Evolutionary conservation across 495 filamentous ascomycete genomes (phyloP).

Genomic region (Jackrogersella multiformis): DNA sequence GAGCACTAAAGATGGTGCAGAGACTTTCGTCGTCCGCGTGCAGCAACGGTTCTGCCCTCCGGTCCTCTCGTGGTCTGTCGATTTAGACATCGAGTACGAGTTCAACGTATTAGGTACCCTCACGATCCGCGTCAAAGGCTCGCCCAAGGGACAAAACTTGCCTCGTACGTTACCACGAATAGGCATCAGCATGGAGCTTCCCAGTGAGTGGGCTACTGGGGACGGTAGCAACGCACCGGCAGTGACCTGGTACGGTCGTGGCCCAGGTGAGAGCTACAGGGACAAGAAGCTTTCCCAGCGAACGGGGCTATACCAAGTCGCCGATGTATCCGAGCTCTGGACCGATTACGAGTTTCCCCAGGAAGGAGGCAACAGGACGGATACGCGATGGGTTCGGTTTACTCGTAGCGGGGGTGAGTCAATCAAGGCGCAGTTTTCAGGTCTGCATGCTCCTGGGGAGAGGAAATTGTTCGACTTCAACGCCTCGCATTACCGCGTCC

Average conservation of each 20-base stretch:
- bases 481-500: slow-evolving; percentile 59
- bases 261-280: slow-evolving; percentile 69
- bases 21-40: slow-evolving; percentile 48
- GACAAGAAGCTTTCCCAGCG: slow-evolving; percentile 68
- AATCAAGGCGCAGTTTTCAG: slow-evolving; percentile 45
- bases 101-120: slow-evolving; percentile 56
- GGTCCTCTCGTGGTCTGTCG: slow-evolving; percentile 66
- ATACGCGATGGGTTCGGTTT: slow-evolving; percentile 62
- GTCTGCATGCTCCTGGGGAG: slow-evolving; percentile 29
- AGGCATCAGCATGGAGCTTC: slow-evolving; percentile 61
- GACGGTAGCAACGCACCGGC: slow-evolving; percentile 34
- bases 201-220: slow-evolving; percentile 43
- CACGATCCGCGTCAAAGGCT: slow-evolving; percentile 52
- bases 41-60: slow-evolving; percentile 60
- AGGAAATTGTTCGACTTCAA: slow-evolving; percentile 61
- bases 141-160: slow-evolving; percentile 52
- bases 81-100: slow-evolving; percentile 58
- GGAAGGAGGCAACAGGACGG: slow-evolving; percentile 69
- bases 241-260: slow-evolving; percentile 67
- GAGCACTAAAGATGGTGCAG: slow-evolving; percentile 29
- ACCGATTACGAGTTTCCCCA: slow-evolving; percentile 71
- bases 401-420: slow-evolving; percentile 48
- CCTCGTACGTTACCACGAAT: slow-evolving; percentile 65
- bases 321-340: slow-evolving; percentile 56
- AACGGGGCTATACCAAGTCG: slow-evolving; percentile 58